Conservation (phyloP, 345 rosid genomes). For the Salix dunnii region DNA sequence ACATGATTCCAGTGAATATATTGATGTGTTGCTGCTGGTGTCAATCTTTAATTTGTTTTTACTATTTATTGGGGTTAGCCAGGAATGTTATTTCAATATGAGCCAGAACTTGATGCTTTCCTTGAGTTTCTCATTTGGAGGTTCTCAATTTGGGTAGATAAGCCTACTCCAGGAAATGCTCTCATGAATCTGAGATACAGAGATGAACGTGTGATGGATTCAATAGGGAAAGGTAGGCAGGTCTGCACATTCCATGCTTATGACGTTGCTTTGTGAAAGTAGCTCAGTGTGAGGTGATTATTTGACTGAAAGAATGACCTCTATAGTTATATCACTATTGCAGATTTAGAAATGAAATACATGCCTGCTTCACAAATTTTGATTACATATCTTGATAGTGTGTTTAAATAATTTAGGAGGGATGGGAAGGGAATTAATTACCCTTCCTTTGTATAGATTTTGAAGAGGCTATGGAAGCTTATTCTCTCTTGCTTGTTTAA, state of each 20-base stretch:
- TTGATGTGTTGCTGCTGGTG: neutral
- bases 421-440: neutral
- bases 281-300: neutral
- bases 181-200: slow-evolving; percentile 88
- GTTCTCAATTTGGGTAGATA: slow-evolving; percentile 98
- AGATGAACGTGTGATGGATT: slow-evolving; percentile 63
- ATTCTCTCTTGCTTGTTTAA: neutral
- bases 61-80: slow-evolving; percentile 69
- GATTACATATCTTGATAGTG: neutral
- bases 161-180: slow-evolving; percentile 97
- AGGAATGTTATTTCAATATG: slow-evolving; percentile 97
- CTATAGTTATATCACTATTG: neutral
- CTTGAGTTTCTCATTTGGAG: slow-evolving; percentile 99
- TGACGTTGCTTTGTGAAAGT: slow-evolving; percentile 9
- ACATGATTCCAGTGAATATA: neutral
- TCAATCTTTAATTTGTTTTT: slow-evolving; percentile 23
- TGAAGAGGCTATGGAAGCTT: neutral
- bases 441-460: neutral
- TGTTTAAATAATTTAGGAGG: neutral
- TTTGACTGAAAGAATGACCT: neutral
- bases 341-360: neutral
- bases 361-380: neutral
- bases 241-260: slow-evolving; percentile 17
- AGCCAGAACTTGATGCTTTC: slow-evolving; percentile 98
- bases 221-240: slow-evolving; percentile 50